Base-by-base conservation (phyloP, 305 asterid genomes). In the Salvia sclarea region DNA sequence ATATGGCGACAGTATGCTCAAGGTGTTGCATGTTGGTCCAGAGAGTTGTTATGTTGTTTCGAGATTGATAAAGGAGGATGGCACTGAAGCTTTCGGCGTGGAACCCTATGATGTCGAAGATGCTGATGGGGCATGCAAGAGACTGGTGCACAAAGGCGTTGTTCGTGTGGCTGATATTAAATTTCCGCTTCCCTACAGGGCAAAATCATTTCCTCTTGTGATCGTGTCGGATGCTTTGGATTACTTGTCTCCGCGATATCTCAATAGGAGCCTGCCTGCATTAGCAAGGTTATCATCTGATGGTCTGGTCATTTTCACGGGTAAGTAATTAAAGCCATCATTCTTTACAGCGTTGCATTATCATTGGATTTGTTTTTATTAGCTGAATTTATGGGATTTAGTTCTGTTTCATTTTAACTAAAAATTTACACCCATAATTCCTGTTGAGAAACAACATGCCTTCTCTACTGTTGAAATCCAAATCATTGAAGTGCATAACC, bases 81-180 rank as follows among this genome's bases (percentile, higher is more conserved):
- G 86, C 53, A 86, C 83, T 59, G 89, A 88, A 82, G 88, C 88
- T 61, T 88, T 92, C 84, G 97, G 97, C 31, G 72, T 91, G 68
- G 97, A 88, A 57, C 97, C 97, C 21, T 91, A 91, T 79, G 95
- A 85, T 64, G 67, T 84, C 63, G 96, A 88, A 77, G 93, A 91
- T 75, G 91, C 92, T 48, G 85, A 78, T 60, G 77, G 8, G 38
- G 50, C 50, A 44, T 91, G 97, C 91, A 84, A 78, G 79, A 83
- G 71, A 59, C 75, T 91, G 76, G 93, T 91, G 70, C 91, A 66
- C 75, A 85, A 73, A 80, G 97, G 95, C 78, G 56, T 81, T 56
- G 95, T 85, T 71, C 96, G 95, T 69, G 92, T 86, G 73, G 82
- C 88, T 69, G 90, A 88, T 76, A 85, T 90, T 47, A 90, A 88